Base-by-base conservation (phyloP, 192 early-diverging fungal genomes). In the Backusella macrospora region DNA sequence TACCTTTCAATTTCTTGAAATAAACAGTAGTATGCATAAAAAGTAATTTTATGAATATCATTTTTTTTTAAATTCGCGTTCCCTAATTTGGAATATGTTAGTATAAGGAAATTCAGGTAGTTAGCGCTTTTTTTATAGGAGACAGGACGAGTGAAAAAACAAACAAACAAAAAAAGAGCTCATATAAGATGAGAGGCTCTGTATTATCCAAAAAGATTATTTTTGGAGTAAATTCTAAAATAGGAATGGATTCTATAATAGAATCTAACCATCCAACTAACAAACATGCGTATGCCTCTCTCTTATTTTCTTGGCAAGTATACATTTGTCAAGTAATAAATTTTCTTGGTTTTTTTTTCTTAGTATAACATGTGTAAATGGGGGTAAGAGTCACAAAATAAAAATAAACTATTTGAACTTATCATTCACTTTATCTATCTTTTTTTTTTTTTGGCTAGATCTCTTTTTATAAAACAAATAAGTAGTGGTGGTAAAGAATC, bases 41-140 rank as follows among this genome's bases (percentile, higher is more conserved):
- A 9, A 55, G 52, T 12, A 55, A 55, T 23, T 5, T 55, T 55
- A 55, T 55, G 52, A 21, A 23, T 55, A 55, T 55, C 52, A 55
- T 23, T 9, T 55, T 55, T 23, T 55, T 55, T 23, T 23, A 23
- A 12, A 21, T 59, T 9, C 18, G 12, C 52, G 23, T 26, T 26
- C 12, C 18, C 23, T 26, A 59, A 59, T 59, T 12, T 26, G 23
- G 52, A 23, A 59, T 26, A 18, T 59, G 52, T 59, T 23, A 26
- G 26, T 59, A 59, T 26, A 59, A 59, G 52, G 52, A 59, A 59
- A 59, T 59, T 59, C 52, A 59, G 21, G 8, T 59, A 59, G 26
- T 21, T 12, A 59, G 26, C 52, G 21, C 26, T 23, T 26, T 18
- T 59, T 26, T 59, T 59, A 59, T 59, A 59, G 52, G 52, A 59